Base-by-base conservation (phyloP, 352 stramenopile species). In the Peronosclerospora sorghi region DNA sequence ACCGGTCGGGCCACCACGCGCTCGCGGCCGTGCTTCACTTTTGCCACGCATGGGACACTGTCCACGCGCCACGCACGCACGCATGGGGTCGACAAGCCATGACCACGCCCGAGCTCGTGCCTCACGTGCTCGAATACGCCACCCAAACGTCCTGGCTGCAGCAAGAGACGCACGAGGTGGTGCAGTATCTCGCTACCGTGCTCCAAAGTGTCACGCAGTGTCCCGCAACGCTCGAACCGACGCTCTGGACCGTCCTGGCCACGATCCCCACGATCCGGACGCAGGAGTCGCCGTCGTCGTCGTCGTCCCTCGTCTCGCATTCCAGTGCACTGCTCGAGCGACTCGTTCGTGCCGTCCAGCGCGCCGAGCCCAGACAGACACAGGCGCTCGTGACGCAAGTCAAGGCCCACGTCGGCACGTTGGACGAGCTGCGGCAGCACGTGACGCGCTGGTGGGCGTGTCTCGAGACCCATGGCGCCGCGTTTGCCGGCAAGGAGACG, bases 361-460 rank as follows among this genome's bases (percentile, higher is more conserved):
- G 45, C 38, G 54, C 46, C 17, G 55, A 68, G 5, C 32, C 59
- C 13, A 10, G 29, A 2, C 50, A 66, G 14, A 62, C 52, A 8
- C 56, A 37, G 18, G 19, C 41, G 19, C 18, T 66, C 7, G 44
- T 73, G 13, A 35, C 41, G 5, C 38, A 51, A 20, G 18, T 74
- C 1, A 68, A 63, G 45, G 32, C 57, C 30, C 19, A 41, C 4
- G 26, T 27, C 0, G 37, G 41, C 14, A 55, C 29, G 6, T 24
- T 75, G 6, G 24, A 17, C 8, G 40, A 64, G 9, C 48, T 79
- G n/a, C 32, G 52, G 21, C 56, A 62, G 8, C 62, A 80, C 17
- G n/a, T 76, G 1, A 36, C 64, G 45, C 54, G 59, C 6, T 80
- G 65, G 65, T 51, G 68, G 10, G 56, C 44, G 2, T 59, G 62